Percentiles rank a stretch among this genome's conserved stretches.
phyloP scores from a whole-genome alignment of 2,329 filamentous ascomycete species.

The Aspergillus pseudotamarii region DNA sequence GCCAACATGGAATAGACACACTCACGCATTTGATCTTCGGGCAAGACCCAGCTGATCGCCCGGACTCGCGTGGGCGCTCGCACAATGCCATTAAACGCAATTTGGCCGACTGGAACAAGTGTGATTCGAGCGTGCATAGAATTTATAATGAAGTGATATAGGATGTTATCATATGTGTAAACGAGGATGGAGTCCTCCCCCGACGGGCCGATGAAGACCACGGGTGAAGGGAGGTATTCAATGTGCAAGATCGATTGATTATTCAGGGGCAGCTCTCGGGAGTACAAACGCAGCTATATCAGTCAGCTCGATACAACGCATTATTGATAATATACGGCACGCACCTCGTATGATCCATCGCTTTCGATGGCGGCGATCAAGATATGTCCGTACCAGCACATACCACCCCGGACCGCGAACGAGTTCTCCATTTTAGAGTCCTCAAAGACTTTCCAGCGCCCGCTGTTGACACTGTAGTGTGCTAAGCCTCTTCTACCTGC shows the following conservation, averaged over 20 bases:
- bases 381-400: conserved; percentile 99
- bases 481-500: conserved; percentile 89
- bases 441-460: conserved; percentile 92
- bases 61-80: conserved; percentile 89
- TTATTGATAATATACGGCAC: not conserved
- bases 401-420: conserved; percentile 89
- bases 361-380: conserved; percentile 91
- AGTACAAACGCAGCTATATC: conserved; percentile 78
- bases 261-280: conserved; percentile 79
- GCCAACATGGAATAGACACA: conserved; percentile 14
- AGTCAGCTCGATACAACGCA: conserved; percentile 12
- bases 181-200: conserved; percentile 94
- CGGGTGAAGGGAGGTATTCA: conserved; percentile 77
- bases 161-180: conserved; percentile 93
- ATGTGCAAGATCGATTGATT: conserved; percentile 72
- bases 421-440: conserved; percentile 81
- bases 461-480: conserved; percentile 93
- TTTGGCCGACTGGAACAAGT: conserved; percentile 93
- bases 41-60: conserved; percentile 92
- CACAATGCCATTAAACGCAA: conserved; percentile 95
- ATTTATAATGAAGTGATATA: conserved; percentile 91
- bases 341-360: conserved; percentile 73
- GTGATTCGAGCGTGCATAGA: conserved; percentile 71
- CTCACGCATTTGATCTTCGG: conserved; percentile 79
- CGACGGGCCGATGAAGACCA: conserved; percentile 86